These are phyloP conservation scores for Aureobasidium sp. DNA, from an alignment of 2,329 filamentous ascomycete species.

Conservation along the genomic window DNA sequence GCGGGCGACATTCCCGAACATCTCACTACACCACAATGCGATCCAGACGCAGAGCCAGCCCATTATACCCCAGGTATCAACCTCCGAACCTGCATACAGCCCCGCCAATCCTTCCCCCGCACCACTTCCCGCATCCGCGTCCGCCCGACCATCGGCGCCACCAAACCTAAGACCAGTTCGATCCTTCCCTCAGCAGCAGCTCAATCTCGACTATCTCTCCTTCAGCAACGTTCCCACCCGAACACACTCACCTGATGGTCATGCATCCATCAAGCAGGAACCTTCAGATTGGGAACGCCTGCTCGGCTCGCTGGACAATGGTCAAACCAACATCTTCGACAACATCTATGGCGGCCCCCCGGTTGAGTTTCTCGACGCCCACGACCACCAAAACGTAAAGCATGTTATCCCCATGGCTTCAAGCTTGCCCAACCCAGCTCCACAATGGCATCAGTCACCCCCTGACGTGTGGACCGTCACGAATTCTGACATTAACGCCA, in stretches of 20 bases:
- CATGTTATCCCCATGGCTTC: neutral
- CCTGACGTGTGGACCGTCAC: constrained; percentile 26
- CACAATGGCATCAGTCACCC: constrained; percentile 19
- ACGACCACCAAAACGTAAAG: constrained; percentile 8
- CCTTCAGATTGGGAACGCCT: constrained; percentile 73
- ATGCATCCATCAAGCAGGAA: constrained; percentile 27
- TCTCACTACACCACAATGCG: constrained; percentile 43
- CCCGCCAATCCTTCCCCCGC: constrained; percentile 28
- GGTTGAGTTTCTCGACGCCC: constrained; percentile 31
- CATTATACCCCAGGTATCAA: constrained; percentile 38
- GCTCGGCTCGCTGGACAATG: constrained; percentile 70
- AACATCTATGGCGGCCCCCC: constrained; percentile 67
- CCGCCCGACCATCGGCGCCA: constrained; percentile 26
- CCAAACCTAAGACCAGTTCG: constrained; percentile 18
- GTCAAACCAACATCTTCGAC: constrained; percentile 76
- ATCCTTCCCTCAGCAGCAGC: neutral
- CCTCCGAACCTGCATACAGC: constrained; percentile 43
- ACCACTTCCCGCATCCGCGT: constrained; percentile 24
- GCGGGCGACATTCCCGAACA: constrained; percentile 34
- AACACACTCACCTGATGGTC: constrained; percentile 13
- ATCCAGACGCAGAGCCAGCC: constrained; percentile 43
- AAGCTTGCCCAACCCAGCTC: neutral
- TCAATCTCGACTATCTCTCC: constrained; percentile 43
- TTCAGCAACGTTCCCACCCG: constrained; percentile 33
- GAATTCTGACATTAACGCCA: constrained; percentile 3